Conservation (phyloP, 163 green algal species). For the Scenedesmus sp. region DNA sequence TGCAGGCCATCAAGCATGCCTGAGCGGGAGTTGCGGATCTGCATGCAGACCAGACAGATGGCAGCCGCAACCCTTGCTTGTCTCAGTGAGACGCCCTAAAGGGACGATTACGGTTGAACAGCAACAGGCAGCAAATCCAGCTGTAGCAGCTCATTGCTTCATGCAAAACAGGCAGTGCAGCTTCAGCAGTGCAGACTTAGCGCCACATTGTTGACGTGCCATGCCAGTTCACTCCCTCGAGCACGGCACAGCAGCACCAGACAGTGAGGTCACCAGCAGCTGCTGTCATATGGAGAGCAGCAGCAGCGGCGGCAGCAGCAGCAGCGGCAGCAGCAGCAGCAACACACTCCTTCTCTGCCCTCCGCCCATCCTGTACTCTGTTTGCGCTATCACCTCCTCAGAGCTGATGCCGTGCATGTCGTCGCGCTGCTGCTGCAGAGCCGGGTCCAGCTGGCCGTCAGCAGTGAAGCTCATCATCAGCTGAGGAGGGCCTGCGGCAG, state of each 20-base stretch:
- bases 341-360: not conserved
- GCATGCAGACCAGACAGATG: not conserved
- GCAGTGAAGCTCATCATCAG: conserved; percentile 57
- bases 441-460: conserved; percentile 52
- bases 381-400: not conserved
- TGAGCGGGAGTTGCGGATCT: not conserved
- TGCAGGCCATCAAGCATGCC: not conserved
- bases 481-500: conserved; percentile 35
- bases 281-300: not conserved
- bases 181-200: too few species aligned
- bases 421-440: conserved; percentile 27
- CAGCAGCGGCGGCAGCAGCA: not conserved
- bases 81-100: too few species aligned
- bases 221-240: too few species aligned
- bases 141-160: too few species aligned
- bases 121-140: not conserved
- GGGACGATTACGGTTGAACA: not conserved
- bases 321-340: not conserved
- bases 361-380: not conserved
- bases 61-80: too few species aligned
- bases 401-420: not conserved
- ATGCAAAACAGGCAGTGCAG: too few species aligned
- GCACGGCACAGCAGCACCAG: not conserved
- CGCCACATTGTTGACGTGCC: too few species aligned
- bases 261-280: not conserved